Conservation (phyloP, 2,329 filamentous ascomycete species). For the Ceratocystiopsis sp. region DNA sequence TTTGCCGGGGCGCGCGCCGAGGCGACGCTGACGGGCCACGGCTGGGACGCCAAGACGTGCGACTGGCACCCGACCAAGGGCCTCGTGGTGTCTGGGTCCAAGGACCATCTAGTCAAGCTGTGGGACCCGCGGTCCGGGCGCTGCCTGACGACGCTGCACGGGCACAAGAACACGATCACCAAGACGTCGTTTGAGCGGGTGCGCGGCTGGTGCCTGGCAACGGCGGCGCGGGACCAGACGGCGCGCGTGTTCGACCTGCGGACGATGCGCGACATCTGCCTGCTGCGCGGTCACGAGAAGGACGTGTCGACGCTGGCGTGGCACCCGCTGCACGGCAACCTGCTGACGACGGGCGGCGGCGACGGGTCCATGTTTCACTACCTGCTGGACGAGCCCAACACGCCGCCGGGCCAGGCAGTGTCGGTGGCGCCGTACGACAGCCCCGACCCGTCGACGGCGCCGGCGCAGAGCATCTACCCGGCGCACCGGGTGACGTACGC, state of each 20-base stretch:
- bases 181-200: slow-evolving; percentile 81
- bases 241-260: slow-evolving; percentile 86
- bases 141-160: slow-evolving; percentile 84
- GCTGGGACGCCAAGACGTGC: slow-evolving; percentile 93
- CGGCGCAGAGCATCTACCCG: slow-evolving; percentile 81
- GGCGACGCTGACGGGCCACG: slow-evolving; percentile 74
- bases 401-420: slow-evolving; percentile 35
- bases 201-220: slow-evolving; percentile 71
- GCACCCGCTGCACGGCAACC: slow-evolving; percentile 81
- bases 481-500: slow-evolving; percentile 76
- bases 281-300: slow-evolving; percentile 89
- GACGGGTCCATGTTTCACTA: slow-evolving; percentile 88
- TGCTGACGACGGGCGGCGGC: slow-evolving; percentile 78
- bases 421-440: slow-evolving; percentile 73
- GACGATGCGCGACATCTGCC: slow-evolving; percentile 95
- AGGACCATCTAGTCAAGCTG: slow-evolving; percentile 92
- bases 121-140: slow-evolving; percentile 92
- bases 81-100: slow-evolving; percentile 84
- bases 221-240: slow-evolving; percentile 82
- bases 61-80: slow-evolving; percentile 97
- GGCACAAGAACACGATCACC: slow-evolving; percentile 93
- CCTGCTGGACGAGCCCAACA: slow-evolving; percentile 86
- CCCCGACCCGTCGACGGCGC: slow-evolving; percentile 59
- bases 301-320: slow-evolving; percentile 84
- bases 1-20: slow-evolving; percentile 78